phyloP scores from a whole-genome alignment of 306 rosid species.

The Sesbania bispinosa region DNA sequence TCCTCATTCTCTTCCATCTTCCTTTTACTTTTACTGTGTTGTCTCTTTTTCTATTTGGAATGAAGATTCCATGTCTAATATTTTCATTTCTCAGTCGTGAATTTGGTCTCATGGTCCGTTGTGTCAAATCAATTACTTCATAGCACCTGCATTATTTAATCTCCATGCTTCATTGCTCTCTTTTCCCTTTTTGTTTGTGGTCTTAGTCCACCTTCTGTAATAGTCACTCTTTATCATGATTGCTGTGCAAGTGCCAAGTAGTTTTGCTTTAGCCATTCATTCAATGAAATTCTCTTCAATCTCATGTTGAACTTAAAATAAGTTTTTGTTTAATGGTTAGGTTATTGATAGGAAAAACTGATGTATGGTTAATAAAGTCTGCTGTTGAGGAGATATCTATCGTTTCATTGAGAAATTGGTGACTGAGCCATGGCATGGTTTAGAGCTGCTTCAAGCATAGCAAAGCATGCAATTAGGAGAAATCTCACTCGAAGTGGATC shows the following conservation, averaged over 20 bases:
- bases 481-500: conserved; percentile 44
- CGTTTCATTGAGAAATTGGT: not conserved
- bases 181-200: not conserved
- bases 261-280: not conserved
- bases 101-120: not conserved
- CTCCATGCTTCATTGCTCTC: not conserved
- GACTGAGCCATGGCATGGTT: conserved; percentile 69
- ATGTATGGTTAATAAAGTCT: not conserved
- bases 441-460: conserved; percentile 62
- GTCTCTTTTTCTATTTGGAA: not conserved
- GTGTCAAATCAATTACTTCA: no score
- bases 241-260: not conserved
- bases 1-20: not conserved
- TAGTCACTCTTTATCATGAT: not conserved
- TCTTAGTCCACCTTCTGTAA: not conserved
- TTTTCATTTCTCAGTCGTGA: not conserved
- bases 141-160: no score
- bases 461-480: conserved; percentile 61
- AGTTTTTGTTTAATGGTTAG: not conserved
- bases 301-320: not conserved
- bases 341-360: not conserved
- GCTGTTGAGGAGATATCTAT: not conserved
- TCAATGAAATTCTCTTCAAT: not conserved
- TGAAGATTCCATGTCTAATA: not conserved
- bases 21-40: not conserved